These are phyloP conservation scores for Phytophthora megakarya DNA, from an alignment of 352 stramenopile genomes.

Conservation along the genomic window DNA sequence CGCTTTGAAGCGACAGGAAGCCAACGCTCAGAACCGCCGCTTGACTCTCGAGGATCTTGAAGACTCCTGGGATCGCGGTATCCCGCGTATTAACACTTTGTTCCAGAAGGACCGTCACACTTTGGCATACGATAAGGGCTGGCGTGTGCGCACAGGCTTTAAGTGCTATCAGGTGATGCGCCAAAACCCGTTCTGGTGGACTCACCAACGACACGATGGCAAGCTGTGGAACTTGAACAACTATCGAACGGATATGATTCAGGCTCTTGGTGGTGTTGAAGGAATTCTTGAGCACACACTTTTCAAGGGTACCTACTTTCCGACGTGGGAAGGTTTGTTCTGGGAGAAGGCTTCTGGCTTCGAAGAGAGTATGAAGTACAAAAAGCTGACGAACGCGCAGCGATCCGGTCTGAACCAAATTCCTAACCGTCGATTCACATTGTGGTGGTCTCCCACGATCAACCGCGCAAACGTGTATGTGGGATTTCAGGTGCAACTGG, in stretches of 20 bases:
- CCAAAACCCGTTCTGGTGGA: conserved; percentile 99
- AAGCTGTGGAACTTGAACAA: conserved; percentile 99
- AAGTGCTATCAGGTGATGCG: conserved; percentile 98
- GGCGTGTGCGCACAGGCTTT: conserved; percentile 98
- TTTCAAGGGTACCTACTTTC: conserved; percentile 99
- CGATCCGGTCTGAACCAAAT: conserved; percentile 99
- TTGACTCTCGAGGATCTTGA: conserved; percentile 99
- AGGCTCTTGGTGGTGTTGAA: conserved; percentile 99
- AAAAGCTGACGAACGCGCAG: conserved; percentile 99
- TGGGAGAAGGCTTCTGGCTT: conserved; percentile 99
- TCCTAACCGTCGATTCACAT: conserved; percentile 99
- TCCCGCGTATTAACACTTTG: conserved; percentile 96
- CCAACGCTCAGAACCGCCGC: conserved; percentile 98
- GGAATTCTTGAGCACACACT: conserved; percentile 99
- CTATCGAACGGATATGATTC: conserved; percentile 99
- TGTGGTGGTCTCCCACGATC: conserved; percentile 99
- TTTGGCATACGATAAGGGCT: conserved; percentile 99
- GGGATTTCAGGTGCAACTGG: conserved; percentile 99
- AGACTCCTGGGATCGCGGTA: conserved; percentile 99
- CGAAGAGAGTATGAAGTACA: conserved; percentile 98
- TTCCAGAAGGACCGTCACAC: conserved; percentile 99
- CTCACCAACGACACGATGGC: conserved; percentile 97
- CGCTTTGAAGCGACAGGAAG: conserved; percentile 98
- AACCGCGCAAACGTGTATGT: conserved; percentile 99
- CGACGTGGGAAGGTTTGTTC: conserved; percentile 99